Conservation (phyloP, 2,329 filamentous ascomycete species). For the Onygenales sp. region DNA sequence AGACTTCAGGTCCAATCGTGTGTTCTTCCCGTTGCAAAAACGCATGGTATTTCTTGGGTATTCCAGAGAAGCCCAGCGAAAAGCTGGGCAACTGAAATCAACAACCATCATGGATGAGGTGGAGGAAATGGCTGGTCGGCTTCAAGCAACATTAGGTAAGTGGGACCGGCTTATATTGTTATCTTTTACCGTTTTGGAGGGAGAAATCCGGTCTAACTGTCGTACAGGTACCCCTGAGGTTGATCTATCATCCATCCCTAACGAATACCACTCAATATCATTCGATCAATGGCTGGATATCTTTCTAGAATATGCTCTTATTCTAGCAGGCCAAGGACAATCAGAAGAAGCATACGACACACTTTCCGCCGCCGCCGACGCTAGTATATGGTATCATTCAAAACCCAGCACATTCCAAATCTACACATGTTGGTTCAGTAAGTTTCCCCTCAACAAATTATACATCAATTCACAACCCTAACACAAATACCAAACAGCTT, state of each 20-base stretch:
- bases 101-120: conserved; percentile 32
- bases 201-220: not conserved
- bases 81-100: conserved; percentile 25
- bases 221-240: conserved; percentile 7
- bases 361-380: conserved; percentile 67
- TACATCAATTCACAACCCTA: conserved; percentile 1
- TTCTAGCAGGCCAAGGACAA: conserved; percentile 59
- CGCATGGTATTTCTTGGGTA: conserved; percentile 42
- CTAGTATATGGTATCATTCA: conserved; percentile 70
- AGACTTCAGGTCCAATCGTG: conserved; percentile 50
- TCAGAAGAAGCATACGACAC: conserved; percentile 67
- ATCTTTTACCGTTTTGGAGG: not conserved
- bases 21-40: conserved; percentile 49
- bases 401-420: conserved; percentile 60
- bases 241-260: conserved; percentile 28
- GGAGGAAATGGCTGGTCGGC: conserved; percentile 34
- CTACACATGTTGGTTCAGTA: conserved; percentile 66
- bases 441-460: conserved; percentile 20
- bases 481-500: conserved; percentile 45
- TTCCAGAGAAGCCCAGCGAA: conserved; percentile 31
- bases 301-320: conserved; percentile 78
- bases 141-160: conserved; percentile 33
- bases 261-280: conserved; percentile 63
- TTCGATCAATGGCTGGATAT: conserved; percentile 83
- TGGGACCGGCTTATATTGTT: not conserved